These are phyloP conservation scores for Glycine soja DNA, from an alignment of 306 rosid genomes.

Conservation along the genomic window DNA sequence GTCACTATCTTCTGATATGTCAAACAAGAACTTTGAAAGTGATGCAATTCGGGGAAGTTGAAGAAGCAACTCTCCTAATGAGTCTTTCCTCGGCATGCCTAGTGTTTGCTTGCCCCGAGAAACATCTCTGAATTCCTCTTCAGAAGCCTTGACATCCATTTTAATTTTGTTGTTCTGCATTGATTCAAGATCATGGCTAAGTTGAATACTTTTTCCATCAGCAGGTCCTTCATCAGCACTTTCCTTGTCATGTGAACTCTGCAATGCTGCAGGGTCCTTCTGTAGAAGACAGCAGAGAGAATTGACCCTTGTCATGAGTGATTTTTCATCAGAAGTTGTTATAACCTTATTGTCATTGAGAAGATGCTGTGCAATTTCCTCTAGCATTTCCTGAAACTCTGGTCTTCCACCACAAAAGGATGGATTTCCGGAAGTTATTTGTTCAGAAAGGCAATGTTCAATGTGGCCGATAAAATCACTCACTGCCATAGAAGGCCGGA, in stretches of 20 bases:
- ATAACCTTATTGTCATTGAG: conserved; percentile 74
- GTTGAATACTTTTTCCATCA: conserved; percentile 51
- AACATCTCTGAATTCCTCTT: conserved; percentile 56
- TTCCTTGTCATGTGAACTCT: conserved; percentile 50
- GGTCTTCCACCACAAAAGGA: conserved; percentile 55
- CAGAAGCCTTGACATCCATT: conserved; percentile 46
- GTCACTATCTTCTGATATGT: conserved; percentile 68
- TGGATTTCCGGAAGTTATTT: conserved; percentile 57
- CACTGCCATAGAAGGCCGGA: conserved; percentile 78
- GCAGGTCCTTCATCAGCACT: conserved; percentile 45
- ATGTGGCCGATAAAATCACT: conserved; percentile 77
- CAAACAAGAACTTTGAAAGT: conserved; percentile 73
- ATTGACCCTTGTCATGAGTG: conserved; percentile 88
- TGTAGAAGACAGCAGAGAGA: conserved; percentile 86
- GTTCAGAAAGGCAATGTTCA: conserved; percentile 76
- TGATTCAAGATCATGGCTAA: conserved; percentile 34
- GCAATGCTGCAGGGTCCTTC: conserved; percentile 66
- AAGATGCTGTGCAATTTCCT: conserved; percentile 74
- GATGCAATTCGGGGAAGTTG: conserved; percentile 83
- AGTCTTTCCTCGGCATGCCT: conserved; percentile 83
- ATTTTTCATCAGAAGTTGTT: conserved; percentile 76
- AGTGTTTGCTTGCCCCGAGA: conserved; percentile 55
- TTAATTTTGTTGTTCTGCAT: conserved; percentile 40
- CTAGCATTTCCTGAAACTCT: conserved; percentile 66
- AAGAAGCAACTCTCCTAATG: conserved; percentile 74